Base-by-base conservation (phyloP, 2,329 filamentous ascomycete genomes). In the Aspergillus udagawae region DNA sequence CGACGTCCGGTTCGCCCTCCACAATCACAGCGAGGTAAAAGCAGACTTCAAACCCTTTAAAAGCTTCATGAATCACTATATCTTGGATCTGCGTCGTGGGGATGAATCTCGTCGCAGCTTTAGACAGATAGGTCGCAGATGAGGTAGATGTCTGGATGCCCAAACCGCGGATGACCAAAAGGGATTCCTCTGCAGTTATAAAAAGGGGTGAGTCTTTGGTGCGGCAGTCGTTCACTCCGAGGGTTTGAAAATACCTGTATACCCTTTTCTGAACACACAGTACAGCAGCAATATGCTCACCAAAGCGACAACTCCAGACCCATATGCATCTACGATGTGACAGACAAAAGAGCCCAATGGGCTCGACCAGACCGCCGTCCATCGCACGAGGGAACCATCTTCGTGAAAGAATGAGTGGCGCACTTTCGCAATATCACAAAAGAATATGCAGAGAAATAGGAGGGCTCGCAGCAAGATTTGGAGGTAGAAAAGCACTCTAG, bases 61-160 rank as follows among this genome's bases (percentile, higher is more conserved):
- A 97, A 3, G 92, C 94, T 79, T 99, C 94, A 72, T 97, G 92
- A 52, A 99, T 90, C 54, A 97, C 85, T 56, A 99, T 88, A 72
- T 99, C 94, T 70, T 90, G 90, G 57, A 99, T 95, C 75, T 91
- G 87, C 48, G 89, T 90, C 0, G 93, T 96, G 0, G 94, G 93
- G 58, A 99, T 97, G 73, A 90, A 91, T 51, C 86, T 79, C n/a
- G 86, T 89, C 1, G 82, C 80, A 2, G 83, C 76, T 8, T 80
- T 79, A 41, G 81, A 80, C 6, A 92, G 79, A 67, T 90, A 91
- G 8, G 86, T 88, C 1, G 82, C 75, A 8, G 87, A 86, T 28
- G 85, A 87, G 1, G 87, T 88, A 7, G 85, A 88, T 2, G 91
- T 97, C 78, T 99, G 94, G 53, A 99, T 88, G 7, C 94, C 94